A percentile compares a stretch with the other conserved stretches of the same genome.
These are phyloP conservation scores for Chaetomidium leptoderma DNA, from an alignment of 495 filamentous ascomycete species.

Conservation along the genomic window DNA sequence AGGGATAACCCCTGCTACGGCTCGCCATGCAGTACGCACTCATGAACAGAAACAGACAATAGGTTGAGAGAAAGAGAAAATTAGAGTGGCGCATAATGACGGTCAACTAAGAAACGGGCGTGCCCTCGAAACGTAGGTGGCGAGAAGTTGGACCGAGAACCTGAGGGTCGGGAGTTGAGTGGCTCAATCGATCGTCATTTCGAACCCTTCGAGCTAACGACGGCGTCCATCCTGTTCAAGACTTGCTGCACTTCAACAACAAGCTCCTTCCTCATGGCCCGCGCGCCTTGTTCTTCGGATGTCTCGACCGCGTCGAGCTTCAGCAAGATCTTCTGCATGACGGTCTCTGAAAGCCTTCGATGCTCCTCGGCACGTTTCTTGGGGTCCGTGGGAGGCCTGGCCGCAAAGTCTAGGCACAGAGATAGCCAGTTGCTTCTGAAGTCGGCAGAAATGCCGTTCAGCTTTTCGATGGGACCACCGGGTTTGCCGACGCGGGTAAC, in stretches of 20 bases:
- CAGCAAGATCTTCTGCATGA: slow-evolving; percentile 75
- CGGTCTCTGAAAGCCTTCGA: slow-evolving; percentile 73
- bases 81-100: not conserved
- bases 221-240: slow-evolving; percentile 59
- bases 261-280: slow-evolving; percentile 65
- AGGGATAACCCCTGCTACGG: not conserved
- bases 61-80: not conserved
- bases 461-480: slow-evolving; percentile 59
- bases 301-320: slow-evolving; percentile 83
- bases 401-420: slow-evolving; percentile 59
- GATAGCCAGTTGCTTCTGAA: slow-evolving; percentile 66
- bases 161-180: not conserved
- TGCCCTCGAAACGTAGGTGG: too few relatives aligned
- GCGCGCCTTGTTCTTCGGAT: slow-evolving; percentile 58
- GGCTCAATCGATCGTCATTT: not conserved
- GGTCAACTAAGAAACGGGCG: not conserved
- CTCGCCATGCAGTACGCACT: not conserved
- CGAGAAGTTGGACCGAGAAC: too few relatives aligned
- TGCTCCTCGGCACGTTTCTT: slow-evolving; percentile 74
- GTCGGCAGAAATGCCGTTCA: slow-evolving; percentile 62
- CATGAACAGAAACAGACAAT: not conserved
- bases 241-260: slow-evolving; percentile 68
- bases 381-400: slow-evolving; percentile 61
- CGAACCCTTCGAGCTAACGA: slow-evolving; percentile 15
- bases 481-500: slow-evolving; percentile 31